These are phyloP conservation scores for Anthracocystis setariae DNA, from an alignment of 1,284 basidiomycete species.

Conservation along the genomic window DNA sequence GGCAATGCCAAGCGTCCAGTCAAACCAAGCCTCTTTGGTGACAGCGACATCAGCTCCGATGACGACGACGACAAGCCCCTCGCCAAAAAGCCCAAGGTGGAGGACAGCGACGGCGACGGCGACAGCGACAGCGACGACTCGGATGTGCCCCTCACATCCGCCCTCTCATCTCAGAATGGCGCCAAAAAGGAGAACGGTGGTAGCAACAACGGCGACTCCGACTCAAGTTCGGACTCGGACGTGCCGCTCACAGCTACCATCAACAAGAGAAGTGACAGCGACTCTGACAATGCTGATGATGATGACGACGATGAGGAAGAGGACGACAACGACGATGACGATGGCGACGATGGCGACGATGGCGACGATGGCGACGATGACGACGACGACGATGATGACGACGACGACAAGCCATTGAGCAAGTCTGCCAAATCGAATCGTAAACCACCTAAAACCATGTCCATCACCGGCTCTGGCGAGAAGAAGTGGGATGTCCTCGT, in stretches of 20 bases:
- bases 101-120: slow-evolving; percentile 21
- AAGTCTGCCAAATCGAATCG: slow-evolving; percentile 23
- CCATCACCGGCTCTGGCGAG: slow-evolving; percentile 54
- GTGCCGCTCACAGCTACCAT: slow-evolving; percentile 41
- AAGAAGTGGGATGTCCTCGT: slow-evolving; percentile 88
- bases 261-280: slow-evolving; percentile 36
- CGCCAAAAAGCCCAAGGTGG: slow-evolving; percentile 33
- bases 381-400: slow-evolving; percentile 63
- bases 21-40: slow-evolving; percentile 27
- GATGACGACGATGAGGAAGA: too few species aligned
- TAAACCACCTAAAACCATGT: slow-evolving; percentile 47
- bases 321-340: slow-evolving; percentile 31
- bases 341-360: slow-evolving; percentile 42
- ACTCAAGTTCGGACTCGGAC: slow-evolving; percentile 53
- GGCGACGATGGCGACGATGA: slow-evolving; percentile 48
- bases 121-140: slow-evolving; percentile 45
- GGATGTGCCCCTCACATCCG: slow-evolving; percentile 41
- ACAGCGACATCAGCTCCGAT: slow-evolving; percentile 37
- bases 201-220: slow-evolving; percentile 17
- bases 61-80: slow-evolving; percentile 50
- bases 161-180: slow-evolving; percentile 34
- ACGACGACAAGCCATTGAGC: slow-evolving; percentile 71
- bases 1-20: slow-evolving; percentile 33
- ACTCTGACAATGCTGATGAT: slow-evolving; percentile 29
- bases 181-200: slow-evolving; percentile 34